phyloP scores from a whole-genome alignment of 2,329 filamentous ascomycete species.

The Fusarium albidum region DNA sequence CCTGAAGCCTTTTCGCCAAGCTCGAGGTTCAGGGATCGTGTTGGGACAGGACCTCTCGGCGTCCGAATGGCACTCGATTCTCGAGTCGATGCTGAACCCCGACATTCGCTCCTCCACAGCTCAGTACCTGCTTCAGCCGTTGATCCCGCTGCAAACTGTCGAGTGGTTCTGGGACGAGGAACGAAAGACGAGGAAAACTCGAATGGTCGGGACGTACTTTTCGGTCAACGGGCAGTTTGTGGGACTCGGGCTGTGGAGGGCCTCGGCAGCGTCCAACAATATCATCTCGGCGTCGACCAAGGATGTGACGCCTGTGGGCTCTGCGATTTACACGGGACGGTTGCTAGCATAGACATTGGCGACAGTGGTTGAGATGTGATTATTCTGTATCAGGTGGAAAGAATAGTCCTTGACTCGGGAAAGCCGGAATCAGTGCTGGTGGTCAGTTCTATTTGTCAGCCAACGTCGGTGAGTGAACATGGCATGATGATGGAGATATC shows the following conservation, averaged over 20 bases:
- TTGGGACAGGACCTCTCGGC: not conserved
- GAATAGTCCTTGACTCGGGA: too few relatives aligned
- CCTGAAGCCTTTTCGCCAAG: not conserved
- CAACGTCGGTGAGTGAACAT: too few relatives aligned
- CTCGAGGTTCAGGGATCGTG: not conserved
- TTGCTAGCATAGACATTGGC: not conserved
- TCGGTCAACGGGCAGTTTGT: not conserved
- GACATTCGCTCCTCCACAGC: not conserved
- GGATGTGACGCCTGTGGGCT: not conserved
- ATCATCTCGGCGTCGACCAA: not conserved
- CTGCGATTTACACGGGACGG: not conserved
- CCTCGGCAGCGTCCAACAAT: not conserved
- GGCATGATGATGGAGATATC: too few relatives aligned
- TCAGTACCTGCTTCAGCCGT: not conserved
- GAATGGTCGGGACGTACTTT: not conserved
- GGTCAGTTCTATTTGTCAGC: too few relatives aligned
- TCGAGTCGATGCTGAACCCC: not conserved
- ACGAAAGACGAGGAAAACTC: not conserved
- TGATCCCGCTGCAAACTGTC: not conserved
- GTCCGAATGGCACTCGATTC: not conserved
- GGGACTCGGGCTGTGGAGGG: not conserved
- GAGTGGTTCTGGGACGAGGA: slow-evolving; percentile 2
- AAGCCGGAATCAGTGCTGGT: too few relatives aligned
- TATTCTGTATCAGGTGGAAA: too few relatives aligned
- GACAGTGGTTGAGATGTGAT: too few relatives aligned